Conservation (phyloP, 345 rosid genomes). For the Dovyalis caffra region DNA sequence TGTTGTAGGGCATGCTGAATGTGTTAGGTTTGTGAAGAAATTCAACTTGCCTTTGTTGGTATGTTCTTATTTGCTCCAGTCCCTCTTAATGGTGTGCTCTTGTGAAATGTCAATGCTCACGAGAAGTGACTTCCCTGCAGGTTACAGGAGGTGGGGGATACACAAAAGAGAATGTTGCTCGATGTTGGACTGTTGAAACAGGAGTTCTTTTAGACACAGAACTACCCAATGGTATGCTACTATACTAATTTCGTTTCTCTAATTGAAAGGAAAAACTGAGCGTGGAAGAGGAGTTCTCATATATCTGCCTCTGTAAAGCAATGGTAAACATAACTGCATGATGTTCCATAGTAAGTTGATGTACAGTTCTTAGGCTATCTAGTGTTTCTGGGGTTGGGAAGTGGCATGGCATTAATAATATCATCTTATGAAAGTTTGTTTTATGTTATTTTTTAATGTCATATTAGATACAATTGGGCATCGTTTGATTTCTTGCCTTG, state of each 20-base stretch:
- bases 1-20: slow-evolving; percentile 89
- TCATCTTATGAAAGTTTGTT: neutral
- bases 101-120: neutral
- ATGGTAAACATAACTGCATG: neutral
- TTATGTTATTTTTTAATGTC: neutral
- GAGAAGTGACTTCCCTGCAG: slow-evolving; percentile 32
- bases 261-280: neutral
- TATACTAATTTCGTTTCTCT: neutral
- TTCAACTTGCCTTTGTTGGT: slow-evolving; percentile 90
- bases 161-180: slow-evolving; percentile 96
- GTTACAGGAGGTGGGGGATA: slow-evolving; percentile 99
- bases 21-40: slow-evolving; percentile 93
- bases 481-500: too few relatives aligned
- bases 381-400: neutral
- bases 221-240: slow-evolving; percentile 76
- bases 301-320: neutral
- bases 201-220: slow-evolving; percentile 88
- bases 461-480: neutral
- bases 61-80: slow-evolving; percentile 22
- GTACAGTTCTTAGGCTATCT: neutral
- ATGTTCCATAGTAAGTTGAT: neutral
- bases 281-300: neutral
- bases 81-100: neutral
- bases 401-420: neutral
- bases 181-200: slow-evolving; percentile 98